These are phyloP conservation scores for Hysterangium stoloniferum DNA, from an alignment of 768 basidiomycete genomes.

Conservation along the genomic window DNA sequence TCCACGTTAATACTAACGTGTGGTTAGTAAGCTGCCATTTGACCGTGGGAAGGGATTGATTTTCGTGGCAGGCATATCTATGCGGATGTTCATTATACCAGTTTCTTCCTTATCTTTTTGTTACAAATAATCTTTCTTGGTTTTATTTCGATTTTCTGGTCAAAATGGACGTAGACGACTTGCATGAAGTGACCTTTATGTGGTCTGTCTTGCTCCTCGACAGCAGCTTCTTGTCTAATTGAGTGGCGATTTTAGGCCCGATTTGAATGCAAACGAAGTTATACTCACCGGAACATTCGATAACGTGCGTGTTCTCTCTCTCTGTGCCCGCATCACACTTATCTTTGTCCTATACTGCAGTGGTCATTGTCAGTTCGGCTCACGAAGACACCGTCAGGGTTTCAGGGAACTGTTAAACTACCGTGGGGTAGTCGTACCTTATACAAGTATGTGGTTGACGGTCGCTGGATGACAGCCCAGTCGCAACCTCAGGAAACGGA, in stretches of 20 bases:
- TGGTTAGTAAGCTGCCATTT: too few species aligned
- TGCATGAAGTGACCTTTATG: slow-evolving; percentile 9
- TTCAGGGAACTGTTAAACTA: slow-evolving; percentile 43
- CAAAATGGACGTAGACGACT: slow-evolving; percentile 8
- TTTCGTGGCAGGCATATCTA: too few species aligned
- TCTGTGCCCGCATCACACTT: slow-evolving; percentile 1
- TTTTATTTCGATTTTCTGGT: not conserved
- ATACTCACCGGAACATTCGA: slow-evolving; percentile 76
- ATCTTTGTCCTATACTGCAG: slow-evolving; percentile 24
- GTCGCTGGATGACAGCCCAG: slow-evolving; percentile 48
- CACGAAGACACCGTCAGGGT: slow-evolving; percentile 44
- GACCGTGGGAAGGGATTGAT: too few species aligned
- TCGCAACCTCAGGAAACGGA: slow-evolving; percentile 56
- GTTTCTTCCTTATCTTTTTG: too few species aligned
- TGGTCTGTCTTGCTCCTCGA: slow-evolving; percentile 3
- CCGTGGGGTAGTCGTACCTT: slow-evolving; percentile 56
- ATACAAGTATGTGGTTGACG: slow-evolving; percentile 82
- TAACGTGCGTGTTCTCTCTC: slow-evolving; percentile 39
- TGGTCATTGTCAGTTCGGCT: slow-evolving; percentile 56
- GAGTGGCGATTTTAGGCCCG: slow-evolving; percentile 39
- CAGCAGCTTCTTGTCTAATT: not conserved
- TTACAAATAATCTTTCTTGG: too few species aligned
- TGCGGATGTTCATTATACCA: too few species aligned
- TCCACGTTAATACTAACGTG: too few species aligned
- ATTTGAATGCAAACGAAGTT: slow-evolving; percentile 44